phyloP scores from a whole-genome alignment of 2,329 filamentous ascomycete genomes.

The Celoporthe dispersa region DNA sequence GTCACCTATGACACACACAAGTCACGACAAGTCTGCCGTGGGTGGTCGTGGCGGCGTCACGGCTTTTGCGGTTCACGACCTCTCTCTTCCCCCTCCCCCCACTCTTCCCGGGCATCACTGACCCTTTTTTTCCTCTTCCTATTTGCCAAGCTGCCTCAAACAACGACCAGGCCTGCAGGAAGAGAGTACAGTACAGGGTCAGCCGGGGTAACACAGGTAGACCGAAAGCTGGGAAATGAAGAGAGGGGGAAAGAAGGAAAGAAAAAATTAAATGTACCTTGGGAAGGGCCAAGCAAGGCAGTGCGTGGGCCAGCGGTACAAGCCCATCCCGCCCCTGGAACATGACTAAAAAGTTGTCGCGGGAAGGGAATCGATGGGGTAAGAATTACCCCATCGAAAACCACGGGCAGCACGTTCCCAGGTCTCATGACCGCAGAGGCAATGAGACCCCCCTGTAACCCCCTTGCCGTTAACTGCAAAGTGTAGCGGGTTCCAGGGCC shows the following conservation, averaged over 20 bases:
- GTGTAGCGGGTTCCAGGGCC: conserved; percentile 19
- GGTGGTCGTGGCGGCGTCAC: not conserved
- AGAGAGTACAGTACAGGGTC: not conserved
- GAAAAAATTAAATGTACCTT: conserved; percentile 9
- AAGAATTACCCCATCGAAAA: conserved; percentile 38
- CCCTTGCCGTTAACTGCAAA: conserved; percentile 32
- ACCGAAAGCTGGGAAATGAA: conserved; percentile 8
- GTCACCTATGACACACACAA: not conserved
- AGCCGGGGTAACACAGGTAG: not conserved
- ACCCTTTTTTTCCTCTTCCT: conserved; percentile 13
- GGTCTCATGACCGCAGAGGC: conserved; percentile 32
- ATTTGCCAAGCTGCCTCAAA: not conserved
- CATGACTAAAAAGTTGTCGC: conserved; percentile 30
- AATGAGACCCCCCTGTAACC: conserved; percentile 10
- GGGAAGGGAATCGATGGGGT: conserved; percentile 35
- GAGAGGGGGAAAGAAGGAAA: not conserved
- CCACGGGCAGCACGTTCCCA: conserved; percentile 1
- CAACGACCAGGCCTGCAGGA: not conserved
- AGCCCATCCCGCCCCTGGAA: conserved; percentile 1
- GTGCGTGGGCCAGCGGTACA: conserved; percentile 9
- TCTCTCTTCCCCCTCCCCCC: no score
- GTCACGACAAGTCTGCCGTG: not conserved
- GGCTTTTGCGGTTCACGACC: not conserved
- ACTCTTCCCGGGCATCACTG: conserved; percentile 19
- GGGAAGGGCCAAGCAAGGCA: conserved; percentile 8